Base-by-base conservation (phyloP, 345 rosid genomes). In the Anastatica hierochuntica region DNA sequence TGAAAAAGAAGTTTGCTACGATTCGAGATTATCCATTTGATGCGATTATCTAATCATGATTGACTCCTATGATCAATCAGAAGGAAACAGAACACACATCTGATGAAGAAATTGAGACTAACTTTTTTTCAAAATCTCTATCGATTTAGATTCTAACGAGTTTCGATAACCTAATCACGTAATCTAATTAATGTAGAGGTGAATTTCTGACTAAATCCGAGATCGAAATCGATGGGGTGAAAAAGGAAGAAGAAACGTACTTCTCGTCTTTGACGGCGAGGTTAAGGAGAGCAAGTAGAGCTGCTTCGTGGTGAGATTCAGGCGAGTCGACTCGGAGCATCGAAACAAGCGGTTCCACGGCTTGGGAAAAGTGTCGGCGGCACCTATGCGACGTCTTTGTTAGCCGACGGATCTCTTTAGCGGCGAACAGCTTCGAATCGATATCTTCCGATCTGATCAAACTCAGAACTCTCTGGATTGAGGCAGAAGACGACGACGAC, bases 241-340 rank as follows among this genome's bases (percentile, higher is more conserved):
- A 14, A 21, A 23, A 11, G 1, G 34, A 55, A n/a, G 41, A 37
- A 41, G 24, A 20, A 41, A 54, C 79, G 15, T 79, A 92, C 98
- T 60, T 85, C 63, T 92, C 98, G 57, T 92, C 95, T 72, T 88
- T 82, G 41, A 92, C 98, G 69, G 97, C 98, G 19, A 92, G 97
- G 64, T 92, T 92, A 49, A 88, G 94, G 24, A 92, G 94, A 14
- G 98, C 98, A 36, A 85, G 84, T 6, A 92, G 73, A 33, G 97
- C 97, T 5, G 96, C 76, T 65, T 83, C 87, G 36, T 63, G 76
- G 56, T 76, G 61, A 10, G 77, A 66, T 53, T 76, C 78, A 6
- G 67, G 53, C 0, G 83, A 76, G 50, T 74, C 78, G 16, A 49
- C 30, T 21, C 72, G 74, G 54, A 88, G 88, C 95, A 88, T 79